Conservation (phyloP, 345 rosid genomes). For the Fremontodendron californicum region DNA sequence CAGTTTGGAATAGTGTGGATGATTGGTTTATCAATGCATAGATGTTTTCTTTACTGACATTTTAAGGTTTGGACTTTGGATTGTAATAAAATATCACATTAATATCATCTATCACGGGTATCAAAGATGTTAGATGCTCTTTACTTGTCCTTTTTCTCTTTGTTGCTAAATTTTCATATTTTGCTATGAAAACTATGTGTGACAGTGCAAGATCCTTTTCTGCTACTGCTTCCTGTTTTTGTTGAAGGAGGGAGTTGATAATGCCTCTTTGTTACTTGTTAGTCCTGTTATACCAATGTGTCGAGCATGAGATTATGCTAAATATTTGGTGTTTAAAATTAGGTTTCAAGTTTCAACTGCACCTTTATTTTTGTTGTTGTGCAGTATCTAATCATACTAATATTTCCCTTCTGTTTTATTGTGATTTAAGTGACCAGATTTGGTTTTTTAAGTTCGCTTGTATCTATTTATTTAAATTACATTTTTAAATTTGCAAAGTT, state of each 20-base stretch:
- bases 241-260: not conserved
- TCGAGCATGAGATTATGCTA: not conserved
- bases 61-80: not conserved
- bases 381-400: not conserved
- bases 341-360: not conserved
- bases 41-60: not conserved
- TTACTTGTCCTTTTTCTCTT: not conserved
- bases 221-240: not conserved
- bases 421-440: not conserved
- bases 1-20: not conserved
- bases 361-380: not conserved
- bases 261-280: not conserved
- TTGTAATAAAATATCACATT: not conserved
- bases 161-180: not conserved
- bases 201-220: not conserved
- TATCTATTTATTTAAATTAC: not conserved
- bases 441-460: not conserved
- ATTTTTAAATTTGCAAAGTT: not conserved
- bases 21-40: not conserved
- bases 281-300: not conserved
- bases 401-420: not conserved
- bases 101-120: not conserved
- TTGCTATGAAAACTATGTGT: too few species aligned
- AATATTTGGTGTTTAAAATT: not conserved
- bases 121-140: not conserved